Percentiles rank a stretch among this genome's conserved stretches.
Evolutionary conservation across 1,284 basidiomycete species (phyloP).

Genomic region (Fomitopsis palustris): DNA sequence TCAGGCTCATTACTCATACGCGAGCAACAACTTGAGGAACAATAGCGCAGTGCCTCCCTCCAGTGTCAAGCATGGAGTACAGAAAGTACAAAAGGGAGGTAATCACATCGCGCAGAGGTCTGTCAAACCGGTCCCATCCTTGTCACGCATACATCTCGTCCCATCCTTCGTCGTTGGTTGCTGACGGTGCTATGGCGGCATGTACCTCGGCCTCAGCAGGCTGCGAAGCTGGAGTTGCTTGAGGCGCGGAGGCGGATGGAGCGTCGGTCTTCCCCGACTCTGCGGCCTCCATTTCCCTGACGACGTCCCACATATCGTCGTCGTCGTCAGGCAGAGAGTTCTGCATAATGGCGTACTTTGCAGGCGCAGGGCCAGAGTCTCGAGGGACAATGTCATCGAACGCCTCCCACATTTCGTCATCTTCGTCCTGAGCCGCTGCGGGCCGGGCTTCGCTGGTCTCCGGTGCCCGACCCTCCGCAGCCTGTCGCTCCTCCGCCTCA

Average conservation of each 20-base stretch:
- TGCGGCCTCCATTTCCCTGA: constrained; percentile 52
- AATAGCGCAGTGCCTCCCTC: no score
- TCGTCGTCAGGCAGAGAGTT: constrained; percentile 40
- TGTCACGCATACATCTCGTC: constrained; percentile 30
- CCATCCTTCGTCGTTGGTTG: constrained; percentile 32
- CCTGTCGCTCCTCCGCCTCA: constrained; percentile 41
- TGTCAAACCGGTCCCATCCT: not conserved
- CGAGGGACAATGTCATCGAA: constrained; percentile 27
- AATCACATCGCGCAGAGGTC: constrained; percentile 5
- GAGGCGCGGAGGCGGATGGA: not conserved
- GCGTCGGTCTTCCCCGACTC: not conserved
- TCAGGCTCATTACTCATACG: no score
- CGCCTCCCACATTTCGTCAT: constrained; percentile 52
- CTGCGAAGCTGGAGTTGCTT: not conserved
- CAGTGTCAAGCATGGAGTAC: no score
- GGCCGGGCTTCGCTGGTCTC: not conserved
- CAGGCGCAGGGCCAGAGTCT: constrained; percentile 11
- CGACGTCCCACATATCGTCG: constrained; percentile 67
- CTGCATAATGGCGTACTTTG: not conserved
- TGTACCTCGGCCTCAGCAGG: not conserved
- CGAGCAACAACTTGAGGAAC: no score
- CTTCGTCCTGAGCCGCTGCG: constrained; percentile 35
- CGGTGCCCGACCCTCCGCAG: constrained; percentile 10
- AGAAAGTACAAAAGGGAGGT: no score
- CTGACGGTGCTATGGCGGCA: constrained; percentile 1